Evolutionary conservation across 768 basidiomycete species (phyloP).

Genomic region (Leccinum longicurvipes): DNA sequence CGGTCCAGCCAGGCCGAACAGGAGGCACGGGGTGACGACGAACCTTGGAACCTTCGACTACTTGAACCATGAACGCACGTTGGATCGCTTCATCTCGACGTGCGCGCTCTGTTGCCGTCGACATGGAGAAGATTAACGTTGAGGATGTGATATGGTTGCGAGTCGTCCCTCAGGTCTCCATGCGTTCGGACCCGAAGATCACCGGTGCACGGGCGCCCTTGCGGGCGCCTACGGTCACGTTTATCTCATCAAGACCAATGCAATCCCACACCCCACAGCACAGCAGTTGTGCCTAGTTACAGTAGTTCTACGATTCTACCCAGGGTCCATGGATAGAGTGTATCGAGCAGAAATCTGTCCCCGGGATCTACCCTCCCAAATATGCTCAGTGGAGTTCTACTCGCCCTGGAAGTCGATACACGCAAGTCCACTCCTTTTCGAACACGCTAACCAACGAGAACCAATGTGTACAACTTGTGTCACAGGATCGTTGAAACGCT

Average conservation of each 20-base stretch:
- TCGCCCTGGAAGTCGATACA: slow-evolving; percentile 23
- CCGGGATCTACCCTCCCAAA: neutral
- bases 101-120: slow-evolving; percentile 28
- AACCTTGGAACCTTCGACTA: slow-evolving; percentile 56
- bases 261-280: too few species aligned
- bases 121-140: slow-evolving; percentile 19
- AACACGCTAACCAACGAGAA: slow-evolving; percentile 36
- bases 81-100: slow-evolving; percentile 54
- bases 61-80: slow-evolving; percentile 56
- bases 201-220: neutral
- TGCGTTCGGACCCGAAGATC: slow-evolving; percentile 2
- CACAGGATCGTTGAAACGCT: slow-evolving; percentile 36
- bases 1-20: too few species aligned
- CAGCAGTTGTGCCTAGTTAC: too few species aligned
- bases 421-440: slow-evolving; percentile 36
- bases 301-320: neutral
- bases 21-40: slow-evolving; percentile 21
- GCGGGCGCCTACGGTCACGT: neutral
- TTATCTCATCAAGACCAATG: neutral
- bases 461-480: slow-evolving; percentile 37
- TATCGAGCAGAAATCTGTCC: neutral
- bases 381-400: neutral
- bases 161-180: neutral
- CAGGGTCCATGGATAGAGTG: neutral
- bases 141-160: neutral